Base-by-base conservation (phyloP, 768 basidiomycete genomes). In the Mrakia blollopis region DNA sequence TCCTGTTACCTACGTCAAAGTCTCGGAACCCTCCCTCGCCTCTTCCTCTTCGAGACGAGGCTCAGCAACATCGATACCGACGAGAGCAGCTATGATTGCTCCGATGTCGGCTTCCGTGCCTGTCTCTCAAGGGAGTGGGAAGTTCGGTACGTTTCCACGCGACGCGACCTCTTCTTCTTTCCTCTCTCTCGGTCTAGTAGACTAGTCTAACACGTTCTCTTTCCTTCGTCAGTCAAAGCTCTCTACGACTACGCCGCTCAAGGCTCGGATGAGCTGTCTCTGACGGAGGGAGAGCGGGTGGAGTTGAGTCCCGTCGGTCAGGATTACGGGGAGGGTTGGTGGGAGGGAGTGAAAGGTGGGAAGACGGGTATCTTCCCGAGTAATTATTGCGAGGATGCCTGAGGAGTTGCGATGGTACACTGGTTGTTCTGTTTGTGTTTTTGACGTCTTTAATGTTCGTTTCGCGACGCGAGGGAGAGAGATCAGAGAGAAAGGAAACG, bases 321-420 rank as follows among this genome's bases (percentile, higher is more conserved):
- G 67, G 47, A 30, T n/a, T 78, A 78, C 67, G 73, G 39, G 9
- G 77, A 74, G 9, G 77, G 77, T 23, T 78, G 77, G 77, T 73
- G 67, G 57, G 73, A 78, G 35, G 77, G 77, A 30, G 23, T 30
- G 21, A 71, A 47, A 18, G 73, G 35, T 8, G 73, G 73, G 3
- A 35, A 39, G 61, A 63, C 21, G 32, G 73, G 72, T 3, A 30
- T 70, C 23, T 78, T 78, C 73, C 77, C 77, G 13, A 25, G 47
- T 8, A 78, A 78, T 37, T 78, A 78, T n/a, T 61, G 47, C 23
- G 30, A 67, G 30, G 30, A 50, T 52, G n/a, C 18, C 32, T 23
- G 61, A 21, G 71, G 57, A 10, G 47, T 50, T 50, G 44, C 44
- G 2, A n/a, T n/a, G n/a, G n/a, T n/a, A n/a, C n/a, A n/a, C n/a